Percentiles rank a stretch among this genome's conserved stretches.
Evolutionary conservation across 257 asterid genomes (phyloP).

Genomic region (Petrea volubilis): DNA sequence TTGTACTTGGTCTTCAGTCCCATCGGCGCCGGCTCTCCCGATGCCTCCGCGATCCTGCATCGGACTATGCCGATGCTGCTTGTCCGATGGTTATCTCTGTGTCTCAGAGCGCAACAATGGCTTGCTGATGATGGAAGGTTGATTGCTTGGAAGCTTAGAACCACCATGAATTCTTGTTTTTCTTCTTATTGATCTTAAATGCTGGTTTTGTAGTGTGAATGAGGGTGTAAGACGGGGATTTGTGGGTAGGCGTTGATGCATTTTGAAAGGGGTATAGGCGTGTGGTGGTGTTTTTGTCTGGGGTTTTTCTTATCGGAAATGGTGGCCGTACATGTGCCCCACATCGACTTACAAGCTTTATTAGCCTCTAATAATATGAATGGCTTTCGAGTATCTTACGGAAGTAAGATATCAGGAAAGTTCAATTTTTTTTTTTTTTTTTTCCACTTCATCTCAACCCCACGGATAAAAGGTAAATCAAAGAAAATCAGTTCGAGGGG

Average conservation of each 20-base stretch:
- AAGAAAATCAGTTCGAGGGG: not conserved
- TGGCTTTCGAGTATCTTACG: not conserved
- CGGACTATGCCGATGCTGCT: conserved; percentile 25
- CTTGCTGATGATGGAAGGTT: conserved; percentile 24
- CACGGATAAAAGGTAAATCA: too few species aligned
- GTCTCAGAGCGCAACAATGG: conserved; percentile 17
- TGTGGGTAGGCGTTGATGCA: not conserved
- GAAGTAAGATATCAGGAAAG: not conserved
- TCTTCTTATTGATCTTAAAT: not conserved
- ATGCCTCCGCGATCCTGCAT: conserved; percentile 83
- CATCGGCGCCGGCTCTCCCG: conserved; percentile 88
- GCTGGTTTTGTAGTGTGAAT: not conserved
- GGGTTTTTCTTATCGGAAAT: conserved; percentile 12
- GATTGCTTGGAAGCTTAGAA: conserved; percentile 44
- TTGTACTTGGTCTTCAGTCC: conserved; percentile 90
- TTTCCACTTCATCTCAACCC: not conserved
- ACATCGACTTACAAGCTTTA: not conserved
- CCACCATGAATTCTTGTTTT: conserved; percentile 38
- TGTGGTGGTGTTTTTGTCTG: conserved; percentile 32
- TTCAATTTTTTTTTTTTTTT: too few species aligned
- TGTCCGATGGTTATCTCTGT: not conserved
- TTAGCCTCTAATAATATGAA: conserved; percentile 17
- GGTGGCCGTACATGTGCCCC: conserved; percentile 31
- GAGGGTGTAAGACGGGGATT: not conserved
- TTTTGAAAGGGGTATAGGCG: conserved; percentile 11